phyloP scores from a whole-genome alignment of 345 rosid genomes.

The Barbarea vulgaris region DNA sequence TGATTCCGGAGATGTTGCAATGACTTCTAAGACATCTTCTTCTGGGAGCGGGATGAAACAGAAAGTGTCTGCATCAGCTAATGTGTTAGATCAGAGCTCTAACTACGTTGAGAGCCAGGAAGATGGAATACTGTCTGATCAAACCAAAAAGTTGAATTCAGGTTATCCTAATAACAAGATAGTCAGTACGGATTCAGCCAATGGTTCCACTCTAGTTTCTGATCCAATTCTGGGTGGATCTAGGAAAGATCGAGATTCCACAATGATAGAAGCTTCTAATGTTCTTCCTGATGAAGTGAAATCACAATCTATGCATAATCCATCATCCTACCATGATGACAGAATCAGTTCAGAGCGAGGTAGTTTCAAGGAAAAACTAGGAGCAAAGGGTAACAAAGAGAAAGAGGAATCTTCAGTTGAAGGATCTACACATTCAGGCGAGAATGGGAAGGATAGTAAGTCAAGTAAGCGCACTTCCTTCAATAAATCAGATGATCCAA shows the following conservation, averaged over 20 bases:
- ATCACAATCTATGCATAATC: constrained; percentile 29
- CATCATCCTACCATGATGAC: constrained; percentile 28
- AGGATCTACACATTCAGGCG: constrained; percentile 39
- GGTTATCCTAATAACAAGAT: constrained; percentile 36
- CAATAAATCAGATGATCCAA: constrained; percentile 46
- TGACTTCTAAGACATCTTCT: constrained; percentile 40
- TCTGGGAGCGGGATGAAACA: constrained; percentile 40
- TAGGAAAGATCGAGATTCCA: constrained; percentile 44
- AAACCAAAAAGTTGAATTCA: constrained; percentile 40
- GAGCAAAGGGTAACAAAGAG: constrained; percentile 39
- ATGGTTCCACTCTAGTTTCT: constrained; percentile 49
- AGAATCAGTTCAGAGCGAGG: constrained; percentile 22
- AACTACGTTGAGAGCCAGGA: constrained; percentile 58
- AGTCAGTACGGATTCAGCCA: constrained; percentile 48
- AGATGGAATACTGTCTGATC: constrained; percentile 56
- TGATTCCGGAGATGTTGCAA: constrained; percentile 46
- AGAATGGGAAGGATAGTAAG: constrained; percentile 48
- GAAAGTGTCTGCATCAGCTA: constrained; percentile 42
- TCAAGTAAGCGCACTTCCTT: constrained; percentile 42
- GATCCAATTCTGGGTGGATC: constrained; percentile 48
- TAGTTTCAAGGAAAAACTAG: constrained; percentile 41
- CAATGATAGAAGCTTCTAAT: constrained; percentile 35
- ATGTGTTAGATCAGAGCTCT: constrained; percentile 45
- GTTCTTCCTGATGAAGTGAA: constrained; percentile 31
- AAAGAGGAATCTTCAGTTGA: constrained; percentile 37